Evolutionary conservation across 2,329 filamentous ascomycete species (phyloP).

Genomic region (Emmonsiellopsis sp.): DNA sequence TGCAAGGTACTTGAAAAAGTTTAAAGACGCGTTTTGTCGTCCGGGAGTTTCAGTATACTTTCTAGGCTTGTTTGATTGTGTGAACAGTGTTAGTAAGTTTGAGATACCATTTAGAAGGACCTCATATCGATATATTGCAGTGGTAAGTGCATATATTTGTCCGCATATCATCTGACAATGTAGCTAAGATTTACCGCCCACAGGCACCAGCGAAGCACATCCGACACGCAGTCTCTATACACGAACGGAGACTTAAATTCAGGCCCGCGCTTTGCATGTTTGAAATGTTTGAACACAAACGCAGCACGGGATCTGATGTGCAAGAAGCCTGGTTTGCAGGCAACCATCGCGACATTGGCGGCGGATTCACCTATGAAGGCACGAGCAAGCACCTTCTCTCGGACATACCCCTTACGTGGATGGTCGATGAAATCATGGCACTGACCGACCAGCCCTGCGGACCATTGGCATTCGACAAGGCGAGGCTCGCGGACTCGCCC

Average conservation of each 20-base stretch:
- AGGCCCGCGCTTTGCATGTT: slow-evolving; percentile 35
- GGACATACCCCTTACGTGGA: slow-evolving; percentile 44
- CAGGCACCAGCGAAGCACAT: slow-evolving; percentile 16
- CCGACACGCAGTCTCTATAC: slow-evolving; percentile 44
- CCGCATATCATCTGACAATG: no score
- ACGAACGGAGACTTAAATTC: slow-evolving; percentile 48
- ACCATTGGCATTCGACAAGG: slow-evolving; percentile 13
- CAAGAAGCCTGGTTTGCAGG: slow-evolving; percentile 48
- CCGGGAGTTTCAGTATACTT: slow-evolving; percentile 40
- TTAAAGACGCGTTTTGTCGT: slow-evolving; percentile 40
- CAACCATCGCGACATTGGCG: slow-evolving; percentile 45
- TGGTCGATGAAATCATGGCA: slow-evolving; percentile 38
- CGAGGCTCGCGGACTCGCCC: slow-evolving; percentile 8
- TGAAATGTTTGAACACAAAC: not conserved
- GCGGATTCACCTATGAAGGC: slow-evolving; percentile 37
- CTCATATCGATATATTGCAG: not conserved
- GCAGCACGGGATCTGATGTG: slow-evolving; percentile 24
- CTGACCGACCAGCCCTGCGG: slow-evolving; percentile 15
- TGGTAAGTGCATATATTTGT: no score
- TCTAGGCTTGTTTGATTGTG: slow-evolving; percentile 46
- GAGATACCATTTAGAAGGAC: slow-evolving; percentile 1
- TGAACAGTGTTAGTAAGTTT: slow-evolving; percentile 37
- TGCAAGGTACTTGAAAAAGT: slow-evolving; percentile 27
- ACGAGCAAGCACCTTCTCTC: slow-evolving; percentile 27
- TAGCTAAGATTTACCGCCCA: no score